Evolutionary conservation across 129 eudicot genomes (phyloP).

Genomic region (Flaveria bidentis): DNA sequence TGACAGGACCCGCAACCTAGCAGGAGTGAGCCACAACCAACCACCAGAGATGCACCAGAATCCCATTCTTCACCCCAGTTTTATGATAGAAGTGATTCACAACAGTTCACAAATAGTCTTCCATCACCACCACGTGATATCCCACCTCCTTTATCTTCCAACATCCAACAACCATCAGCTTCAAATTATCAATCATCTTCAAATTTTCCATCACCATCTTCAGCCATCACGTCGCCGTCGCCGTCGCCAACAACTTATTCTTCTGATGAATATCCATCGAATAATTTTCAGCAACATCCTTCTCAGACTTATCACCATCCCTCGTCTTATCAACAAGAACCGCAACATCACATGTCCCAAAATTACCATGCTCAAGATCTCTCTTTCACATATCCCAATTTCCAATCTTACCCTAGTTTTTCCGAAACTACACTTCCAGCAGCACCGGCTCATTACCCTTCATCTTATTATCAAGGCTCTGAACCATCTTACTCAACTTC

Average conservation of each 20-base stretch:
- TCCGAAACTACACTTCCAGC: slow-evolving; percentile 76
- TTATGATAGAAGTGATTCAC: slow-evolving; percentile 49
- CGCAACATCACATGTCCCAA: slow-evolving; percentile 53
- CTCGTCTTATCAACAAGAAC: slow-evolving; percentile 53
- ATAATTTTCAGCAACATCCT: slow-evolving; percentile 48
- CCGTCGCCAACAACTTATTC: slow-evolving; percentile 42
- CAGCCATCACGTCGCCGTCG: slow-evolving; percentile 27
- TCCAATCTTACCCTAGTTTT: slow-evolving; percentile 91
- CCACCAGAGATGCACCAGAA: slow-evolving; percentile 39
- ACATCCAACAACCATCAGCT: slow-evolving; percentile 27
- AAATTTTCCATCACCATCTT: slow-evolving; percentile 33
- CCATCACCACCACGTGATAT: slow-evolving; percentile 35
- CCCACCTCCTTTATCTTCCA: slow-evolving; percentile 31
- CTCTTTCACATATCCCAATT: slow-evolving; percentile 57
- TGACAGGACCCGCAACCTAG: slow-evolving; percentile 48
- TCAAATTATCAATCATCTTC: slow-evolving; percentile 28
- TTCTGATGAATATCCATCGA: slow-evolving; percentile 51
- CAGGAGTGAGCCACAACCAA: slow-evolving; percentile 39
- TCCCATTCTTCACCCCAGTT: slow-evolving; percentile 46
- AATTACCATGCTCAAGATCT: slow-evolving; percentile 54
- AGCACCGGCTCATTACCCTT: slow-evolving; percentile 64
- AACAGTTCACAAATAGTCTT: slow-evolving; percentile 31
- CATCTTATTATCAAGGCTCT: slow-evolving; percentile 70
- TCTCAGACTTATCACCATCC: slow-evolving; percentile 53
- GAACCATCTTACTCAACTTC: slow-evolving; percentile 46